These are phyloP conservation scores for Alternaria infectoria DNA, from an alignment of 2,329 filamentous ascomycete genomes.

Conservation along the genomic window DNA sequence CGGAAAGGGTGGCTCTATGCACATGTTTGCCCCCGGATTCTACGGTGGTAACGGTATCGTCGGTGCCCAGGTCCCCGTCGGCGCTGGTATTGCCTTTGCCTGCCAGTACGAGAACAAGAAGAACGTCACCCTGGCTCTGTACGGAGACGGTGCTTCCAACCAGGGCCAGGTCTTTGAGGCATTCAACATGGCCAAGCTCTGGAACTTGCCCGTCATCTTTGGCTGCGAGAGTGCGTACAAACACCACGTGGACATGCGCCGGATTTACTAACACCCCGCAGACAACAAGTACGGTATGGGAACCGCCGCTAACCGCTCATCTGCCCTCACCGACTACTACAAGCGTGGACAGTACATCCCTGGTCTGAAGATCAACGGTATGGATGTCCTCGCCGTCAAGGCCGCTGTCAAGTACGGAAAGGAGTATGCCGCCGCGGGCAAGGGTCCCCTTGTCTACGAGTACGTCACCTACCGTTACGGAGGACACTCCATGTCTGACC, in stretches of 20 bases:
- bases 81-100: constrained; percentile 94
- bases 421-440: constrained; percentile 80
- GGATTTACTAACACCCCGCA: constrained; percentile 49
- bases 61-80: constrained; percentile 96
- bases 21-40: constrained; percentile 99
- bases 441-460: constrained; percentile 95
- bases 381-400: constrained; percentile 98
- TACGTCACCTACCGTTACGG: constrained; percentile 99
- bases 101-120: constrained; percentile 91
- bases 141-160: constrained; percentile 98
- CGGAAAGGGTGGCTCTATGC: constrained; percentile 99
- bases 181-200: constrained; percentile 99
- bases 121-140: constrained; percentile 86
- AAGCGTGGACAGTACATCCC: constrained; percentile 99
- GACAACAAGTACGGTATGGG: constrained; percentile 99
- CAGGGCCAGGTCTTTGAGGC: constrained; percentile 99
- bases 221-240: constrained; percentile 89
- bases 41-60: constrained; percentile 99
- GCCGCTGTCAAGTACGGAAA: constrained; percentile 94
- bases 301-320: constrained; percentile 91
- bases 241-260: neutral
- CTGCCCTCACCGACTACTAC: constrained; percentile 98
- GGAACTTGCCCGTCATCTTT: constrained; percentile 94
- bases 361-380: constrained; percentile 98
- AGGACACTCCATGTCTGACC: constrained; percentile 99